phyloP scores from a whole-genome alignment of 2,329 filamentous ascomycete species.

The Didymella arachidicola region DNA sequence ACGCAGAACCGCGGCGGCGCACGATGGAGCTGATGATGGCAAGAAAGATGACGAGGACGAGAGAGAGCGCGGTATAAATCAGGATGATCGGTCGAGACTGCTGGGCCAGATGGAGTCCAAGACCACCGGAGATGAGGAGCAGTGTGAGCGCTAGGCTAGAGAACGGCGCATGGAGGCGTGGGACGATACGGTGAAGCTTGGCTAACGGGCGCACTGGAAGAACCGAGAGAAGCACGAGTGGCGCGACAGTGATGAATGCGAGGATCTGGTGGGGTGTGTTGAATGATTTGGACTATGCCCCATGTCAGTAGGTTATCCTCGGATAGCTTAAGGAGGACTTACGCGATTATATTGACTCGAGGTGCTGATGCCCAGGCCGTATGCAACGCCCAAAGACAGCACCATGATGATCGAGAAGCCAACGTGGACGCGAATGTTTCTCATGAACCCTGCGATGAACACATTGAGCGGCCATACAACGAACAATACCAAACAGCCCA shows the following conservation, averaged over 20 bases:
- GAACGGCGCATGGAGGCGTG: conserved; percentile 49
- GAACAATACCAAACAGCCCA: conserved; percentile 46
- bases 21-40: conserved; percentile 37
- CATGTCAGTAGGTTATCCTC: conserved; percentile 14
- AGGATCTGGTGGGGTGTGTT: conserved; percentile 58
- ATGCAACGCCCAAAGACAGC: conserved; percentile 49
- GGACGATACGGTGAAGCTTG: conserved; percentile 50
- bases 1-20: conserved; percentile 36
- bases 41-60: conserved; percentile 23
- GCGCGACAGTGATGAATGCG: conserved; percentile 59
- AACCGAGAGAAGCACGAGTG: conserved; percentile 35
- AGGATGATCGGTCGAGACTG: conserved; percentile 36
- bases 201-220: conserved; percentile 39
- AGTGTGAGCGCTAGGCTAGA: conserved; percentile 52
- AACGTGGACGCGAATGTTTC: conserved; percentile 54
- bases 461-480: conserved; percentile 44
- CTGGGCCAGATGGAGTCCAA: conserved; percentile 42
- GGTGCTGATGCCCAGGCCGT: conserved; percentile 54
- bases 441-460: conserved; percentile 50
- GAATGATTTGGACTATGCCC: conserved; percentile 52
- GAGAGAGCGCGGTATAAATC: conserved; percentile 31
- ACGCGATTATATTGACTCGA: conserved; percentile 52
- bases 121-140: conserved; percentile 45
- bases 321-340: conserved; percentile 23
- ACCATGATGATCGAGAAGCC: conserved; percentile 51